These are phyloP conservation scores for Centrapalus pauciflorus DNA, from an alignment of 129 eudicot species.

Conservation along the genomic window DNA sequence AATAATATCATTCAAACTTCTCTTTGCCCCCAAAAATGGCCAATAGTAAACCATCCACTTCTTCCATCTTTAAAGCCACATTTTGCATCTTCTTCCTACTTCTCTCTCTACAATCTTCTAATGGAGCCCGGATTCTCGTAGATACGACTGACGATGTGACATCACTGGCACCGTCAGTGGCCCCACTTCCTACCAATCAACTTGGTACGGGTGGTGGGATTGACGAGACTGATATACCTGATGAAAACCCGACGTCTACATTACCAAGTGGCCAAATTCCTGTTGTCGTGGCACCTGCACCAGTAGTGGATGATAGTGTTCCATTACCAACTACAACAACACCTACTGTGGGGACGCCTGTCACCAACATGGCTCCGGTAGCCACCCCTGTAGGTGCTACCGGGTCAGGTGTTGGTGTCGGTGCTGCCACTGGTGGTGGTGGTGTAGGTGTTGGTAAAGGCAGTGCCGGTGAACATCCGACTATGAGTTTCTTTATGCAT, in stretches of 20 bases:
- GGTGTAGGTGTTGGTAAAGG: slow-evolving; percentile 4
- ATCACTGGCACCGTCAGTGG: not conserved
- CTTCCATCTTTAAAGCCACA: slow-evolving; percentile 26
- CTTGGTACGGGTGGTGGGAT: slow-evolving; percentile 30
- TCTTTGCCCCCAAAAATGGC: not conserved
- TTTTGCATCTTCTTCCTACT: slow-evolving; percentile 54
- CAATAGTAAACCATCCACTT: slow-evolving; percentile 5
- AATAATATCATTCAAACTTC: too few species aligned
- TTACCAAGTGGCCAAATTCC: slow-evolving; percentile 30
- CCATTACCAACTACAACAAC: slow-evolving; percentile 25
- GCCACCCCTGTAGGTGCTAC: not conserved
- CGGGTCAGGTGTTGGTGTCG: not conserved
- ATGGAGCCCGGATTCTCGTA: slow-evolving; percentile 49
- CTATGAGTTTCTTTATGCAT: slow-evolving; percentile 76
- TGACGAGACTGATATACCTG: slow-evolving; percentile 22
- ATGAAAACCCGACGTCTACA: slow-evolving; percentile 17
- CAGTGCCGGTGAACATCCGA: slow-evolving; percentile 32
- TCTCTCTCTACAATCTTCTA: slow-evolving; percentile 36
- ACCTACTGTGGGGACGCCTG: slow-evolving; percentile 10
- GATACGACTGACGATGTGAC: slow-evolving; percentile 24
- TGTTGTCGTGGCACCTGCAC: slow-evolving; percentile 18
- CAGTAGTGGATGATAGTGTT: slow-evolving; percentile 21
- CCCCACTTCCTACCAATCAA: slow-evolving; percentile 25
- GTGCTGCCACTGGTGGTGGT: slow-evolving; percentile 11
- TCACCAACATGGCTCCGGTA: not conserved